These are phyloP conservation scores for Asterionellopsis glacialis DNA, from an alignment of 108 stramenopile genomes.

Conservation along the genomic window DNA sequence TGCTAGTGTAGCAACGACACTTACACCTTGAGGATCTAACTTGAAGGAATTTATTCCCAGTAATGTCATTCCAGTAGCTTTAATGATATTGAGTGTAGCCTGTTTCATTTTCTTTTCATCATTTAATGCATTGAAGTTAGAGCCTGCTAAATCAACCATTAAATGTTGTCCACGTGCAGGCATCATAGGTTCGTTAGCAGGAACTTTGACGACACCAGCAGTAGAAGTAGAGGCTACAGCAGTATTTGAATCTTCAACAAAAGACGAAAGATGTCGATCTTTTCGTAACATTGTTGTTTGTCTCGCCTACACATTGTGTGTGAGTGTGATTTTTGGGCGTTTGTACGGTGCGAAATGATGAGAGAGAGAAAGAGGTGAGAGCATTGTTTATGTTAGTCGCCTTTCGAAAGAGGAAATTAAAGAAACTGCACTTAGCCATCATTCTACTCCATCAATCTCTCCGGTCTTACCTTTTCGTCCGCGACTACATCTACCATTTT, in stretches of 20 bases:
- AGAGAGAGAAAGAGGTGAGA: too few species aligned
- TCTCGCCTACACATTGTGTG: neutral
- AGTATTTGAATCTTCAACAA: neutral
- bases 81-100: constrained; percentile 67
- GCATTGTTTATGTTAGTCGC: too few species aligned
- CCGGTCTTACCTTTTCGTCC: too few species aligned
- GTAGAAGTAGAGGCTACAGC: neutral
- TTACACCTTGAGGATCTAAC: constrained; percentile 68
- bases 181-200: constrained; percentile 9
- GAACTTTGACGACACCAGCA: neutral
- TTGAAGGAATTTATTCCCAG: too few species aligned
- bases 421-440: too few species aligned
- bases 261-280: neutral
- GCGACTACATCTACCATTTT: constrained; percentile 28
- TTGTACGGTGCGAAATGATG: too few species aligned
- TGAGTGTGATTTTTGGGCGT: constrained; percentile 14
- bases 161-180: constrained; percentile 49
- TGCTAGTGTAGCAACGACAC: constrained; percentile 79
- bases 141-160: constrained; percentile 53
- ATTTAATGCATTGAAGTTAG: constrained; percentile 51
- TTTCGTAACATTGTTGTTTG: neutral
- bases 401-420: too few species aligned
- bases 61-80: constrained; percentile 36
- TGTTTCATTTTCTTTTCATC: constrained; percentile 54
- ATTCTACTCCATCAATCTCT: too few species aligned